Conservation (phyloP, 441 rosid species). For the Adansonia rubrostipa region DNA sequence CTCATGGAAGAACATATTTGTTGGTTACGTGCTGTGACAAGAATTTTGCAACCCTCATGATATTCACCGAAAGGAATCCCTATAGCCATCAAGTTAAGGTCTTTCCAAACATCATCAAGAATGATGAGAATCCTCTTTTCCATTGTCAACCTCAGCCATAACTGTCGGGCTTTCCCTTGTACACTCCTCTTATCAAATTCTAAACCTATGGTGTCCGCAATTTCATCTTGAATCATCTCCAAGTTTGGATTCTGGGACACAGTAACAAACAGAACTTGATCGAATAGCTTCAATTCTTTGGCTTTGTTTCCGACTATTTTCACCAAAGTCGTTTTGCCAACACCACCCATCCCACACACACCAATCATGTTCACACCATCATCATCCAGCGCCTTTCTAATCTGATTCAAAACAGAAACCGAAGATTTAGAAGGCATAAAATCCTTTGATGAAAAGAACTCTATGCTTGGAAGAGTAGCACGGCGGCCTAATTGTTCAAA, state of each 20-base stretch:
- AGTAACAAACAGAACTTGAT: slow-evolving; percentile 9
- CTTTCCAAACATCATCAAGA: slow-evolving; percentile 34
- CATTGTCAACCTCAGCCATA: background rate
- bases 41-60: background rate
- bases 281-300: slow-evolving; percentile 21
- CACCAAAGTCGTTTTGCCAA: slow-evolving; percentile 35
- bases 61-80: slow-evolving; percentile 28
- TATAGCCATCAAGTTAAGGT: slow-evolving; percentile 22
- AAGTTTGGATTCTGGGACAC: slow-evolving; percentile 18
- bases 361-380: background rate
- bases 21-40: background rate
- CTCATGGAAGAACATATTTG: background rate
- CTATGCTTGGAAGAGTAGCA: slow-evolving; percentile 6
- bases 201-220: slow-evolving; percentile 24
- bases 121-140: slow-evolving; percentile 25
- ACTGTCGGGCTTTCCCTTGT: slow-evolving; percentile 18
- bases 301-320: slow-evolving; percentile 20
- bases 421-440: background rate
- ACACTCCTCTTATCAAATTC: slow-evolving; percentile 1
- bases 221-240: slow-evolving; percentile 28
- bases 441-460: background rate
- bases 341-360: slow-evolving; percentile 29
- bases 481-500: background rate
- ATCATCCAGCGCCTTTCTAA: background rate
- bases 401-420: background rate